Conservation (phyloP, 345 rosid genomes). For the Salix dunnii region DNA sequence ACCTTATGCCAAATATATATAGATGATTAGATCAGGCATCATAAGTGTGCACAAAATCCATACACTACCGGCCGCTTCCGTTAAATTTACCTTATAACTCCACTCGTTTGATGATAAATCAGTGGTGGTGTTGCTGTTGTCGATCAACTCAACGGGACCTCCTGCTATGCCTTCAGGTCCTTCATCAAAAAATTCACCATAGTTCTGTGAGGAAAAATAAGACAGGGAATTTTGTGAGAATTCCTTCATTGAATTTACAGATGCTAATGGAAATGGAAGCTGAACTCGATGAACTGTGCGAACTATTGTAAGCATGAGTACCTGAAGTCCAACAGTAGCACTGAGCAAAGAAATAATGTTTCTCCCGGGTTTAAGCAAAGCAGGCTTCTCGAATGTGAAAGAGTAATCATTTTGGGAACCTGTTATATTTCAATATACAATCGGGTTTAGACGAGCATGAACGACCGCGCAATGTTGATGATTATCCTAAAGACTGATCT, state of each 20-base stretch:
- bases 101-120: conserved; percentile 11
- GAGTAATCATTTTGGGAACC: conserved; percentile 3
- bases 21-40: neutral
- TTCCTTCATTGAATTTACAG: neutral
- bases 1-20: neutral
- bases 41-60: too few relatives aligned
- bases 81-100: conserved; percentile 5
- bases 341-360: conserved; percentile 14
- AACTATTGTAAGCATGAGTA: neutral
- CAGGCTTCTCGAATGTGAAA: neutral
- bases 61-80: neutral
- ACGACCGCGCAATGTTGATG: neutral
- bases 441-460: neutral
- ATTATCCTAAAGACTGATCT: neutral
- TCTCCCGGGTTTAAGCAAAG: neutral
- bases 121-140: neutral
- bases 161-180: conserved; percentile 11
- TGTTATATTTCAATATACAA: too few relatives aligned
- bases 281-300: neutral
- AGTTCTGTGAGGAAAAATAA: conserved; percentile 5
- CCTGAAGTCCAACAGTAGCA: conserved; percentile 18
- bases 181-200: conserved; percentile 9
- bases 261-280: too few relatives aligned
- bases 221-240: neutral
- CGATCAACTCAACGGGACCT: conserved; percentile 13